Base-by-base conservation (phyloP, 1,284 basidiomycete species). In the Crepidotus sp. region DNA sequence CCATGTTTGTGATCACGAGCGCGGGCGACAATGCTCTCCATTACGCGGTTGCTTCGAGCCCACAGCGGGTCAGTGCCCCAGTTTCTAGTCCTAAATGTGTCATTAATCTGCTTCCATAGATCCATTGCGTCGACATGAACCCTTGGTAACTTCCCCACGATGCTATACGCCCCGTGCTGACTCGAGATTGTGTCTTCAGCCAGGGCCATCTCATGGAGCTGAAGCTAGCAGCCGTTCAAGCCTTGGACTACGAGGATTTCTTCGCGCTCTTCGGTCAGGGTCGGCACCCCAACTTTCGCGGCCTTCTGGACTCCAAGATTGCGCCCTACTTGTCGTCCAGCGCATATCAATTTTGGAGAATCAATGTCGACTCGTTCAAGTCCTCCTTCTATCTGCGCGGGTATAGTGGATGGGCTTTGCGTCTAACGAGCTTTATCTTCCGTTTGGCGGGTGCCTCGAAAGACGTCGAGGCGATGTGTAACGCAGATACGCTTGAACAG, bases 1-100 rank as follows among this genome's bases (percentile, higher is more conserved):
- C 79, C 10, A 73, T 90, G 53, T 69, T 90, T 2, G 78, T 81
- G 17, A 87, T 89, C 56, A 88, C 86, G 1, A 82, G 77, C 42
- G 87, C 84, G 0, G 87, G 86, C 0, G 86, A 88, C 61, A 90
- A 90, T 57, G 83, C 83, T 1, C 66, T 90, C 31, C 87, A 90
- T 61, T 90, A 90, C 55, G 84, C 84, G 4, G 77, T 85, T 37
- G 71, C 72, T 1, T 80, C 77, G 4, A 62, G 71, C 40, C 82
- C 83, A 6, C 66, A 70, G 43, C 62, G 70, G 40, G 71, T 73
- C 48, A 42, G 64, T 55, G 14, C 9, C 14, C 42, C 22, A 31
- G 24, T 6, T 7, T 33, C 14, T 33, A 14, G 22, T 15, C 21
- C 11, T 26, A 30, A 19, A 6, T 13, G 21, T 9, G 11, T n/a